Evolutionary conservation across 148 eudicot genomes (phyloP), one percentile per base, ranked within the genome.

Genomic region (Oxyria digyna): DNA sequence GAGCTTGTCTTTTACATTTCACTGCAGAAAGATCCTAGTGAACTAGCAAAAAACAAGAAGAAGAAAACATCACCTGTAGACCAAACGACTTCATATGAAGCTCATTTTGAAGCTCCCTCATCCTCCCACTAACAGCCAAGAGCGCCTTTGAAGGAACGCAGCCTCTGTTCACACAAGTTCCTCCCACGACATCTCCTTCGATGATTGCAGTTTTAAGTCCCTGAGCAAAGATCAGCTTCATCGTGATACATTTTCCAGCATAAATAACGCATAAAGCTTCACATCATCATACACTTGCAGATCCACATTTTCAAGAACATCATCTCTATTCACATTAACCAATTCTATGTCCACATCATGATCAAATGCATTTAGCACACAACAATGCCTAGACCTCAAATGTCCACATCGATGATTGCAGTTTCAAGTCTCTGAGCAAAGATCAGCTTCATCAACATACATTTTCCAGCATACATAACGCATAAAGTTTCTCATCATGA

Each of bases 61-160:
- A 0, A 13, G 31, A 59, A 31, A 29, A 9, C 37, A 59, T 59
- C 65, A 95, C 99, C 94, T 95, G 99, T 75, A 95, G 74, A 78
- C 99, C 99, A 79, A 95, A 95, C 43, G 97, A 79, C 78, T 91
- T 95, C 91, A 95, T 84, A 74, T 95, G 99, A 23, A 87, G 97
- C 68, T 95, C 96, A 72, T 95, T 91, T 73, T 91, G 99, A 81
- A 95, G 96, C 78, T 95, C 99, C 33, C 97, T 87, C 99, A 95
- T 91, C 69, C 99, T 87, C 18, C 99, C 99, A 79, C 99, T 95
- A 46, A 89, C 99, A 69, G 99, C 99, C 71, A 95, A 84, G 76
- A 95, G 89, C 18, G 99, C 99, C 76, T 95, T 95, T 20, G 99
- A 95, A 74, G 99, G 99, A 69, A 95, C 99, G 81, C 99, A 95